Conservation (phyloP, 148 eudicot species). For the Rhododendron vialii region DNA sequence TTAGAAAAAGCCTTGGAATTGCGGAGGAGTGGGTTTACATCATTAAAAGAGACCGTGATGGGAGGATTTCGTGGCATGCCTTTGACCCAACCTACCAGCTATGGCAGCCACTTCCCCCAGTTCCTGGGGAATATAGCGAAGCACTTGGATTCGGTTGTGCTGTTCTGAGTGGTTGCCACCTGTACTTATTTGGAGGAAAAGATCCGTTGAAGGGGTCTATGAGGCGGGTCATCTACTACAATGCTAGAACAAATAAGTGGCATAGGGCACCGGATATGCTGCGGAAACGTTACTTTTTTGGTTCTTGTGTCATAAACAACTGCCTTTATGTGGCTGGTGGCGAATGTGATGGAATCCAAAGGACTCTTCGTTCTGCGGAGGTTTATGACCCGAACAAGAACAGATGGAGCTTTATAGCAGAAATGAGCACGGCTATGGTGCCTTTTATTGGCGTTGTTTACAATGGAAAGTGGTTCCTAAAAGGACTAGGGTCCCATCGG, state of each 20-base stretch:
- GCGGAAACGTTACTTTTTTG: constrained; percentile 77
- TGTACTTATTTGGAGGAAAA: constrained; percentile 80
- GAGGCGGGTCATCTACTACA: constrained; percentile 74
- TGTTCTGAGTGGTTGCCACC: constrained; percentile 76
- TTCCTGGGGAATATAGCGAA: constrained; percentile 75
- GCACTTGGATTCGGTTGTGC: constrained; percentile 95
- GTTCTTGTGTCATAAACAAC: constrained; percentile 79
- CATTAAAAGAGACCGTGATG: constrained; percentile 85
- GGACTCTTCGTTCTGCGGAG: constrained; percentile 86
- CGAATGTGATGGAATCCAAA: constrained; percentile 86
- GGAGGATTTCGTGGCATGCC: constrained; percentile 85
- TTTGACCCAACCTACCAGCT: constrained; percentile 83
- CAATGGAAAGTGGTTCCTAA: constrained; percentile 77
- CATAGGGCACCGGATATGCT: constrained; percentile 80
- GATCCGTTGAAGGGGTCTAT: constrained; percentile 72
- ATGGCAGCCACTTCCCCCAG: constrained; percentile 96
- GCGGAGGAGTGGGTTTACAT: constrained; percentile 95
- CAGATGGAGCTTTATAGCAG: constrained; percentile 75
- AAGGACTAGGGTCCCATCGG: constrained; percentile 74
- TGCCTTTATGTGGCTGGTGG: constrained; percentile 93
- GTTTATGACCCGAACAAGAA: constrained; percentile 85
- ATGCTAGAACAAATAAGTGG: constrained; percentile 88
- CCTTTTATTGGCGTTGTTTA: constrained; percentile 94
- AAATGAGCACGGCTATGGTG: constrained; percentile 92
- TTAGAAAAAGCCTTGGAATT: constrained; percentile 67